These are phyloP conservation scores for Microcyclosporella mali DNA, from an alignment of 2,329 filamentous ascomycete species.

Conservation along the genomic window DNA sequence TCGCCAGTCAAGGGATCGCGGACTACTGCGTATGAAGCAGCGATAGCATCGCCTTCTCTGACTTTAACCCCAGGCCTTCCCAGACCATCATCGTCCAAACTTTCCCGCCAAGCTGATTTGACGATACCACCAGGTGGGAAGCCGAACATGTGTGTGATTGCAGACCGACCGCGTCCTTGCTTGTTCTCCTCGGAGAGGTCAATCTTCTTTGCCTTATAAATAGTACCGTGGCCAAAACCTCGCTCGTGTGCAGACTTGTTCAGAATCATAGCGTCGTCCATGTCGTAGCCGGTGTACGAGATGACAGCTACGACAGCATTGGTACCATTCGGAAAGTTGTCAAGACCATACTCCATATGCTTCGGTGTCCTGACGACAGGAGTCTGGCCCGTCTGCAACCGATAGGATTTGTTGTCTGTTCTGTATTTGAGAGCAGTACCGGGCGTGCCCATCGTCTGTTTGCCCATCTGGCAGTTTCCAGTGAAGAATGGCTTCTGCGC, in stretches of 20 bases:
- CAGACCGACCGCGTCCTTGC: constrained; percentile 40
- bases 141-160: constrained; percentile 77
- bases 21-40: constrained; percentile 82
- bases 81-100: constrained; percentile 81
- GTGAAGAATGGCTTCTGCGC: no score
- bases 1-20: constrained; percentile 65
- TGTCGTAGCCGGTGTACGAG: constrained; percentile 97
- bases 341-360: constrained; percentile 92
- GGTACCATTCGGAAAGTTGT: constrained; percentile 95
- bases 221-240: constrained; percentile 89
- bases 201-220: constrained; percentile 96
- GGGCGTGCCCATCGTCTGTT: constrained; percentile 97
- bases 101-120: constrained; percentile 62
- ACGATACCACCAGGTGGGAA: constrained; percentile 75
- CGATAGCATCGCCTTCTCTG: constrained; percentile 74
- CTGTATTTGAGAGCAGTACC: constrained; percentile 77
- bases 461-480: constrained; percentile 87
- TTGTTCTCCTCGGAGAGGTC: constrained; percentile 72
- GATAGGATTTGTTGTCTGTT: constrained; percentile 96
- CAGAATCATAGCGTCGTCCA: constrained; percentile 99
- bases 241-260: constrained; percentile 96
- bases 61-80: constrained; percentile 74
- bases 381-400: constrained; percentile 90
- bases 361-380: constrained; percentile 86
- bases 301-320: constrained; percentile 97